Conservation (phyloP, 805 yeast species). For the Gaillardinia entomophila region DNA sequence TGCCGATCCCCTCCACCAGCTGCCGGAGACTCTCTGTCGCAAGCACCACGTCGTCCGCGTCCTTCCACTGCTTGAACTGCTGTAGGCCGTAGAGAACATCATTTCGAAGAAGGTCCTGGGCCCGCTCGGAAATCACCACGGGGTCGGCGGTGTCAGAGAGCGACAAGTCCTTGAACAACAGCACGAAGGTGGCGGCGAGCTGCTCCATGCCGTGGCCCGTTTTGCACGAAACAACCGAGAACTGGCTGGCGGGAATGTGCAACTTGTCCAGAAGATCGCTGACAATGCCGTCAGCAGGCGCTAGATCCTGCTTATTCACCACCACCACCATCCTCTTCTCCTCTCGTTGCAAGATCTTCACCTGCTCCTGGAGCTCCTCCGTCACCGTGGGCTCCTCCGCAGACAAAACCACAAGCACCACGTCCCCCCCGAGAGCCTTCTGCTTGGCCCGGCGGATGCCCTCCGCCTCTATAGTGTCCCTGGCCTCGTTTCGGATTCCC, state of each 20-base stretch:
- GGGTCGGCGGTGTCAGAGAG: slow-evolving; percentile 54
- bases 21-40: slow-evolving; percentile 72
- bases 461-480: slow-evolving; percentile 63
- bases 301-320: slow-evolving; percentile 58
- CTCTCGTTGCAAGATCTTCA: slow-evolving; percentile 22
- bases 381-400: slow-evolving; percentile 28
- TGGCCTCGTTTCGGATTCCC: slow-evolving; percentile 57
- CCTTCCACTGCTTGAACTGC: slow-evolving; percentile 49
- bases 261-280: slow-evolving; percentile 7
- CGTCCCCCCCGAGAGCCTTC: slow-evolving; percentile 56
- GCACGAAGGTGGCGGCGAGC: slow-evolving; percentile 38
- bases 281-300: slow-evolving; percentile 8
- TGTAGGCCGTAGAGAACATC: slow-evolving; percentile 74
- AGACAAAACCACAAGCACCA: slow-evolving; percentile 63
- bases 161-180: slow-evolving; percentile 44
- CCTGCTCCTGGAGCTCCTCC: slow-evolving; percentile 33
- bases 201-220: slow-evolving; percentile 49
- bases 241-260: slow-evolving; percentile 5
- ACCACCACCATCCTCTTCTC: slow-evolving; percentile 37
- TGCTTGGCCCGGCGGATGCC: slow-evolving; percentile 76
- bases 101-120: slow-evolving; percentile 63
- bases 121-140: slow-evolving; percentile 65
- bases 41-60: slow-evolving; percentile 64
- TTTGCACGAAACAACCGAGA: slow-evolving; percentile 53
- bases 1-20: slow-evolving; percentile 84